These are phyloP conservation scores for Apophysomyces sp. DNA, from an alignment of 371 early-diverging fungal genomes.

Conservation along the genomic window DNA sequence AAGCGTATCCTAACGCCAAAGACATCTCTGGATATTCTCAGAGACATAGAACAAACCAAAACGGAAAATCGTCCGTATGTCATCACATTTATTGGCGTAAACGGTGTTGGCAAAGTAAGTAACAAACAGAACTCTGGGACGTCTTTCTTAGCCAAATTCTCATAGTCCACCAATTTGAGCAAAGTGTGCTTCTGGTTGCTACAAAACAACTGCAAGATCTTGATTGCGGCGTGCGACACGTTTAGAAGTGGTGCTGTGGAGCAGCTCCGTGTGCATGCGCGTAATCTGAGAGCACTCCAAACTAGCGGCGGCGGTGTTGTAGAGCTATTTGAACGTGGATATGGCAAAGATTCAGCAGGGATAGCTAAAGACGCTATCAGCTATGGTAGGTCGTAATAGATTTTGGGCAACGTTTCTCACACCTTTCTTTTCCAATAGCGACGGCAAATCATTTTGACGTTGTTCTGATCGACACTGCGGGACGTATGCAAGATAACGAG, in stretches of 20 bases:
- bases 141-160: neutral
- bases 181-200: slow-evolving; percentile 98
- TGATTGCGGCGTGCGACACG: slow-evolving; percentile 99
- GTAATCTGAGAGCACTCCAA: slow-evolving; percentile 83
- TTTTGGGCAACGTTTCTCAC: neutral
- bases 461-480: slow-evolving; percentile 99
- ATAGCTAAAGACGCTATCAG: slow-evolving; percentile 98
- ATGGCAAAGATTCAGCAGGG: slow-evolving; percentile 97
- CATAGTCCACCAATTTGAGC: slow-evolving; percentile 93
- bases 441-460: slow-evolving; percentile 87
- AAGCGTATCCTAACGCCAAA: slow-evolving; percentile 88
- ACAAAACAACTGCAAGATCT: slow-evolving; percentile 88
- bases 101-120: slow-evolving; percentile 90
- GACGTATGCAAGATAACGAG: slow-evolving; percentile 99
- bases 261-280: slow-evolving; percentile 93
- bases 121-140: neutral
- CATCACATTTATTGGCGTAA: slow-evolving; percentile 98
- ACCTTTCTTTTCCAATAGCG: slow-evolving; percentile 23
- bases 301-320: slow-evolving; percentile 68
- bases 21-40: slow-evolving; percentile 94
- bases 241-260: slow-evolving; percentile 99
- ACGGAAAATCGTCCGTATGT: slow-evolving; percentile 80
- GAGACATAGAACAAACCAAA: slow-evolving; percentile 82
- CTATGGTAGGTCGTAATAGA: slow-evolving; percentile 57
- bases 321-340: slow-evolving; percentile 97